These are phyloP conservation scores for Yueomyces sp. DNA, from an alignment of 805 yeast species.

Conservation along the genomic window DNA sequence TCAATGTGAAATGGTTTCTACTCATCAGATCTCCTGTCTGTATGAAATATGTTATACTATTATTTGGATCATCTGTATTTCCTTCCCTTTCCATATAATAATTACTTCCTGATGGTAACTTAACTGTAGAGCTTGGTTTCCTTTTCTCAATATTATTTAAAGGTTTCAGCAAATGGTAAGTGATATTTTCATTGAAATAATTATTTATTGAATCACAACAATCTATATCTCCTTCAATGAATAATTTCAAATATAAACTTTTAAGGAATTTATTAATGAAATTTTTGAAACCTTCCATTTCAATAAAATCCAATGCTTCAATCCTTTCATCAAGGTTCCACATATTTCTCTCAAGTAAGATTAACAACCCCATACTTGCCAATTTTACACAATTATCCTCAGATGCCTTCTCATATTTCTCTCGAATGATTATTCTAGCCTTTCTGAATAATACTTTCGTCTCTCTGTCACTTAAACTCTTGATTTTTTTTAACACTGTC, in stretches of 20 bases:
- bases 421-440: constrained; percentile 35
- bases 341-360: constrained; percentile 41
- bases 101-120: constrained; percentile 26
- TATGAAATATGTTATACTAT: constrained; percentile 37
- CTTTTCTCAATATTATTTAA: not conserved
- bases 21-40: constrained; percentile 42
- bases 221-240: constrained; percentile 39
- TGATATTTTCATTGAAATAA: constrained; percentile 14
- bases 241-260: constrained; percentile 24
- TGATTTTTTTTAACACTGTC: constrained; percentile 19
- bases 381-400: constrained; percentile 33
- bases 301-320: constrained; percentile 40
- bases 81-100: constrained; percentile 24
- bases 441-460: constrained; percentile 29
- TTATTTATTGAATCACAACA: constrained; percentile 15
- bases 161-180: constrained; percentile 13
- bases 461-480: constrained; percentile 7
- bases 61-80: constrained; percentile 35
- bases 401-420: constrained; percentile 32
- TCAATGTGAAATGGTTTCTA: constrained; percentile 24
- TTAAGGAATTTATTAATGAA: constrained; percentile 18
- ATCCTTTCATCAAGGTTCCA: constrained; percentile 43
- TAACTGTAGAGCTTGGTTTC: constrained; percentile 24
- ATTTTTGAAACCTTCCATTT: constrained; percentile 22
- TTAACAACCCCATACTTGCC: constrained; percentile 36